Conservation (phyloP, 202 grass and related monocot species). For the Hordeum pubiflorum region DNA sequence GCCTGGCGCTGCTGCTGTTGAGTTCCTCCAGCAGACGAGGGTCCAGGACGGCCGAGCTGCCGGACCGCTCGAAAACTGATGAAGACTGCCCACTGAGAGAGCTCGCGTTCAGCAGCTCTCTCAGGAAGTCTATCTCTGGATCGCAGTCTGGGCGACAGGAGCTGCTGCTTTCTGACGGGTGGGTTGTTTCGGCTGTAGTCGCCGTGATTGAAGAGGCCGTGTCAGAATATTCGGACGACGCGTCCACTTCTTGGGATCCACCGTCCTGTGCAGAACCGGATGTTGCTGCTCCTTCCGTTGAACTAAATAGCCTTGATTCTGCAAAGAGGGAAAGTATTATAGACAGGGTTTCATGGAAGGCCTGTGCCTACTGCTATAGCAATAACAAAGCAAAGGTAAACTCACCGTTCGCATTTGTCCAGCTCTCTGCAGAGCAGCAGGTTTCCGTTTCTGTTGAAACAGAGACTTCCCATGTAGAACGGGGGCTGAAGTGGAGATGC, state of each 20-base stretch:
- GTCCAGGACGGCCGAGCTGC: conserved; percentile 37
- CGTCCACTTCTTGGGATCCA: conserved; percentile 46
- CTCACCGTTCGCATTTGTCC: conserved; percentile 61
- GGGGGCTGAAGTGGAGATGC: conserved; percentile 33
- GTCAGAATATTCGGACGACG: conserved; percentile 57
- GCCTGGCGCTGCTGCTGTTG: not conserved
- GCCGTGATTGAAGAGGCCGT: conserved; percentile 52
- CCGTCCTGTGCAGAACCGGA: conserved; percentile 35
- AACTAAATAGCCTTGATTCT: conserved; percentile 53
- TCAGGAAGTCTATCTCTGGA: conserved; percentile 59
- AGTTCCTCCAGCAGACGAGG: conserved; percentile 41
- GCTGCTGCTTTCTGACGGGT: conserved; percentile 55
- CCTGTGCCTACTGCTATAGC: not conserved
- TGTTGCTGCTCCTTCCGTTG: conserved; percentile 23
- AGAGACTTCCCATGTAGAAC: conserved; percentile 50
- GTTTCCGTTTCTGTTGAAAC: conserved; percentile 65
- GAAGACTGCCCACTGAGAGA: not conserved
- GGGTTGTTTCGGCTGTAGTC: conserved; percentile 36
- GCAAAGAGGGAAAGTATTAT: not conserved
- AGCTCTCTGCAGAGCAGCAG: conserved; percentile 69
- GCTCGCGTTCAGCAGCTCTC: conserved; percentile 42
- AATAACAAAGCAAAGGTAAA: conserved; percentile 10
- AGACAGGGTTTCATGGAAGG: not conserved
- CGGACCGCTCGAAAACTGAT: conserved; percentile 17
- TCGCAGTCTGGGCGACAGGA: conserved; percentile 20